These are phyloP conservation scores for Aspergillus homomorphus DNA, from an alignment of 495 filamentous ascomycete genomes.

Conservation along the genomic window DNA sequence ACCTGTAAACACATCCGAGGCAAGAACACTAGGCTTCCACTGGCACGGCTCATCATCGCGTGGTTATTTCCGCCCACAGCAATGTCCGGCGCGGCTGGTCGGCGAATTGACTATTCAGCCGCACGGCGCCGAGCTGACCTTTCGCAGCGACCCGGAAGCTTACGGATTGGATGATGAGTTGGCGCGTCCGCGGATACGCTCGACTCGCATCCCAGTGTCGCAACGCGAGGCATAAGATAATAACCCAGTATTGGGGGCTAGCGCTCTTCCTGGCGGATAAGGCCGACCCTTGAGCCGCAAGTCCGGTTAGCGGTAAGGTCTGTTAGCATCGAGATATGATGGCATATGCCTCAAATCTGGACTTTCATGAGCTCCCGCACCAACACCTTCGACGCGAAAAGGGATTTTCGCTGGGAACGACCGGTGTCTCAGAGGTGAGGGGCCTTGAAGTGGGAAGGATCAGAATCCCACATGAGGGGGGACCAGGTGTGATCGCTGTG, in stretches of 20 bases:
- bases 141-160: background rate
- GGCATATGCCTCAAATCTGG: slow-evolving; percentile 5
- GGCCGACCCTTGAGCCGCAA: background rate
- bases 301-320: background rate
- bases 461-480: background rate
- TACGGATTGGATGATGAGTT: background rate
- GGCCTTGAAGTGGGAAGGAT: slow-evolving; percentile 14
- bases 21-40: slow-evolving; percentile 8
- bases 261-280: slow-evolving; percentile 1
- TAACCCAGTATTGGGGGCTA: slow-evolving; percentile 1
- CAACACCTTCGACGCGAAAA: background rate
- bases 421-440: slow-evolving; percentile 23
- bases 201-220: background rate
- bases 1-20: slow-evolving; percentile 11
- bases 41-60: slow-evolving; percentile 1
- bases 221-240: background rate
- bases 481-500: background rate
- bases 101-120: slow-evolving; percentile 7
- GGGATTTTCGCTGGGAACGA: slow-evolving; percentile 6
- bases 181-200: background rate
- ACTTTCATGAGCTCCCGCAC: slow-evolving; percentile 5
- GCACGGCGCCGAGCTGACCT: slow-evolving; percentile 7
- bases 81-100: slow-evolving; percentile 6
- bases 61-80: background rate
- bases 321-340: background rate